Conservation (phyloP, 2,329 filamentous ascomycete species). For the Fusarium sp. region DNA sequence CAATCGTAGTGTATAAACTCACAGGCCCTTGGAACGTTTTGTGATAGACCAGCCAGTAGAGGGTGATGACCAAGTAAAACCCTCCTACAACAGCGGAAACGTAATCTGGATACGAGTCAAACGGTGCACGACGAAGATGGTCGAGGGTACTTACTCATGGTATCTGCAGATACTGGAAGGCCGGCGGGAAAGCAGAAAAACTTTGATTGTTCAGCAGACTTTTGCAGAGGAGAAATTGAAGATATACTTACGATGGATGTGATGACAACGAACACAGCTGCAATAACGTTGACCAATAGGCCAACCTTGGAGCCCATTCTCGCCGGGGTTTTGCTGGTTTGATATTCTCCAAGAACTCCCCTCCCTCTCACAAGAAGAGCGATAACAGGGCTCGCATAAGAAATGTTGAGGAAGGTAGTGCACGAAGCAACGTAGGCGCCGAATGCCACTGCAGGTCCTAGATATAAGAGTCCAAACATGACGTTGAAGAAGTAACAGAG, state of each 20-base stretch:
- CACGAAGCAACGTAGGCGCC: conserved; percentile 32
- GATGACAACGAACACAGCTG: conserved; percentile 7
- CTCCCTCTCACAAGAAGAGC: conserved; percentile 20
- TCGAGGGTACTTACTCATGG: not conserved
- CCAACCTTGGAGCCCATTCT: conserved; percentile 8
- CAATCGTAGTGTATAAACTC: not conserved
- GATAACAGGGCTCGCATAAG: conserved; percentile 26
- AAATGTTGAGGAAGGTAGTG: conserved; percentile 34
- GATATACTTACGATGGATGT: conserved; percentile 8
- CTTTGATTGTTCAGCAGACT: not conserved
- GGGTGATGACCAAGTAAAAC: not conserved
- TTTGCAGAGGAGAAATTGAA: fast-evolving
- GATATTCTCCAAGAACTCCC: conserved; percentile 1
- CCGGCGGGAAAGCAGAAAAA: conserved; percentile 20
- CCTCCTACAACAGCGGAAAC: conserved; percentile 11
- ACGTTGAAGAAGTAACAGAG: conserved; percentile 30
- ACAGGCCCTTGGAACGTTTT: conserved; percentile 14
- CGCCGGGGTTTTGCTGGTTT: conserved; percentile 7
- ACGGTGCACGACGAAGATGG: fast-evolving
- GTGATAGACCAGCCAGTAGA: conserved; percentile 6
- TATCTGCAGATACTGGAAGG: conserved; percentile 6
- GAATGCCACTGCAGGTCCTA: conserved; percentile 31
- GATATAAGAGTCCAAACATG: conserved; percentile 28
- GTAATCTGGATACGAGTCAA: not conserved
- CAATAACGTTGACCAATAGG: not conserved